Evolutionary conservation across 352 stramenopile genomes (phyloP), one percentile per base, ranked within the genome.

Genomic region (Thalassiosira mediterranea): DNA sequence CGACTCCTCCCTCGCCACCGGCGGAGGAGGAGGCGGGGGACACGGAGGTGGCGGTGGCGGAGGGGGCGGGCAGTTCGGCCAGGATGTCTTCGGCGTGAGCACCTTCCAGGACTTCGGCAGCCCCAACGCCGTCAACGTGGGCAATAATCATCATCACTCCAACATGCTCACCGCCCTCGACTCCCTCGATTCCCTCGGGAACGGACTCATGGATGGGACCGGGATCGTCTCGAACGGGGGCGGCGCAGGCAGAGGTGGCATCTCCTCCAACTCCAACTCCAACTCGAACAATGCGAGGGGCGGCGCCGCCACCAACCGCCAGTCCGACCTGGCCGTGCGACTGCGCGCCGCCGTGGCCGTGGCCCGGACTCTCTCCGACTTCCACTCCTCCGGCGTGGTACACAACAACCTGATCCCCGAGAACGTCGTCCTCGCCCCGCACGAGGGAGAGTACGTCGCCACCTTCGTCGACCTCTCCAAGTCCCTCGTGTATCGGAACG

Each of bases 391-490:
- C 2, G 60, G 65, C 15, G 64, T 82, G 21, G 32, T 71, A 0
- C 56, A 77, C 61, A 82, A 82, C 40, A 74, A 54, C 44, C 34
- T 81, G 5, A 48, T 64, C 0, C 29, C 65, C 8, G 57, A 66
- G 4, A 76, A 81, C 57, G 67, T 81, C 28, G 34, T 81, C 10
- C 26, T 81, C 8, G 51, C 40, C 11, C 34, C 46, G 19, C 44
- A 40, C 15, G 64, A 77, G 26, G 73, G 73, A n/a, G 19, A 49
- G 8, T 72, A 82, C 46, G 54, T 66, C 17, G 73, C 73, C 13
- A 82, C 73, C 3, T 70, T 82, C 13, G 74, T 82, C n/a, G 46
- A 70, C 26, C 56, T 70, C 28, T 70, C 60, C 28, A 37, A 28
- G 29, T 25, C 60, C 10, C 53, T 58, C 44, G 58, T 53, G n/a